A percentile compares a stretch with the other conserved stretches of the same genome.
Evolutionary conservation across 495 filamentous ascomycete species (phyloP).

Genomic region (Elasticomyces elasticus): DNA sequence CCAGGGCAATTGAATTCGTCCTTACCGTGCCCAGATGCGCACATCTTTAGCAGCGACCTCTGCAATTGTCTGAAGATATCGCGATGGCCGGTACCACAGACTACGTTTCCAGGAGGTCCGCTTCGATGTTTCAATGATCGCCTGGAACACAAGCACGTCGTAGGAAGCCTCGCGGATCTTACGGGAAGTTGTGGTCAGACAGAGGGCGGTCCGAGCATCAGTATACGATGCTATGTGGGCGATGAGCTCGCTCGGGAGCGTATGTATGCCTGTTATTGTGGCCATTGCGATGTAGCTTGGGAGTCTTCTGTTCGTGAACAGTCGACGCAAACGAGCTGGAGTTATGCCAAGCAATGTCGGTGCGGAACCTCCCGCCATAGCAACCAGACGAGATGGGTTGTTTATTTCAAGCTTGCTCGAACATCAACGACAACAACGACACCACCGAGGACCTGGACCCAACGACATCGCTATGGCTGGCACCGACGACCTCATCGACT

Average conservation of each 20-base stretch:
- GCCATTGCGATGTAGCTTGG: too few species aligned
- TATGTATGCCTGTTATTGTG: too few species aligned
- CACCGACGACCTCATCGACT: slow-evolving; percentile 62
- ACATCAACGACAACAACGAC: background rate
- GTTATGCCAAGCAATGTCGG: too few species aligned
- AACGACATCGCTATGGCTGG: slow-evolving; percentile 22
- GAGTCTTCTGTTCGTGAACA: too few species aligned
- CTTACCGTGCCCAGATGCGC: background rate
- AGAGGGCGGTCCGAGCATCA: background rate
- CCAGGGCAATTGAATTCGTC: background rate
- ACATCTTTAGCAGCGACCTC: background rate
- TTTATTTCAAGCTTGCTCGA: background rate
- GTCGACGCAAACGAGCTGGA: too few species aligned
- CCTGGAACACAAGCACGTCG: background rate
- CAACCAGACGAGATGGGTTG: background rate
- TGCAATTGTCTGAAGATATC: background rate
- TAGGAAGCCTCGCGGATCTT: background rate
- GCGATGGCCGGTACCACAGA: background rate
- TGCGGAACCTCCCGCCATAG: too few species aligned
- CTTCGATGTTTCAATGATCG: background rate
- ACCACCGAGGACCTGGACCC: background rate
- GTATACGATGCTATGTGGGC: background rate
- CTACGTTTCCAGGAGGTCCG: background rate
- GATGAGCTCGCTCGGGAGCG: background rate
- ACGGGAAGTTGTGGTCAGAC: background rate